Evolutionary conservation across 768 basidiomycete species (phyloP).

Genomic region (Boletus subcaerulescens): DNA sequence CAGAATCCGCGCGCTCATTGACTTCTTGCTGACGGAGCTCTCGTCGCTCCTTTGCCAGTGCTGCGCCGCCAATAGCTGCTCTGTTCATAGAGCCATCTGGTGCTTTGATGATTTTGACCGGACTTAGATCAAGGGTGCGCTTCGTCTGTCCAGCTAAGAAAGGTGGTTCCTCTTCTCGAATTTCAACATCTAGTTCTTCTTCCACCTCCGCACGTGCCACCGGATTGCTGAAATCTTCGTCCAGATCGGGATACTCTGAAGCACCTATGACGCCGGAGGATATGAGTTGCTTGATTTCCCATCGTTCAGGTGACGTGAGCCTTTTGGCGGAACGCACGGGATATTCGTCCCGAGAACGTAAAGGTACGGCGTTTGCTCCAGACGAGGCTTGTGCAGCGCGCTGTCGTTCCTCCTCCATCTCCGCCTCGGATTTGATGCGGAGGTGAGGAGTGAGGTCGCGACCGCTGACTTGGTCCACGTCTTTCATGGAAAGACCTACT

Average conservation of each 20-base stretch:
- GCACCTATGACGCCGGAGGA: conserved; percentile 91
- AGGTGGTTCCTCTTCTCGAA: conserved; percentile 93
- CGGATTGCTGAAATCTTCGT: conserved; percentile 79
- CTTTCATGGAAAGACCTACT: conserved; percentile 92
- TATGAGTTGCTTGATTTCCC: conserved; percentile 99
- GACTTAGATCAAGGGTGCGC: conserved; percentile 90
- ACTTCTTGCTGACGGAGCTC: conserved; percentile 93
- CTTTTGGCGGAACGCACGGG: conserved; percentile 78
- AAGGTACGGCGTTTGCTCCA: conserved; percentile 85
- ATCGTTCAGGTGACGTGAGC: conserved; percentile 93
- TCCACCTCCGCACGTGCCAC: conserved; percentile 83
- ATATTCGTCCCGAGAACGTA: conserved; percentile 52
- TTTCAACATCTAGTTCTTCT: conserved; percentile 95
- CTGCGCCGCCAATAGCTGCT: conserved; percentile 90
- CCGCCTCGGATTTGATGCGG: conserved; percentile 90
- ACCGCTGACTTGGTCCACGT: conserved; percentile 90
- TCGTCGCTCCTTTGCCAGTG: conserved; percentile 90
- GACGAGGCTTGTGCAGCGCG: conserved; percentile 62
- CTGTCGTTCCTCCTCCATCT: conserved; percentile 78
- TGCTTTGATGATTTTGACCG: conserved; percentile 97
- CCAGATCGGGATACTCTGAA: conserved; percentile 91
- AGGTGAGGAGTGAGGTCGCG: conserved; percentile 93
- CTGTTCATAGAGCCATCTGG: conserved; percentile 97
- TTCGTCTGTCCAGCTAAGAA: conserved; percentile 97
- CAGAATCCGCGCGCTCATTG: conserved; percentile 91